These are phyloP conservation scores for Vanderwaltozyma yarrowii DNA, from an alignment of 805 yeast genomes.

Conservation along the genomic window DNA sequence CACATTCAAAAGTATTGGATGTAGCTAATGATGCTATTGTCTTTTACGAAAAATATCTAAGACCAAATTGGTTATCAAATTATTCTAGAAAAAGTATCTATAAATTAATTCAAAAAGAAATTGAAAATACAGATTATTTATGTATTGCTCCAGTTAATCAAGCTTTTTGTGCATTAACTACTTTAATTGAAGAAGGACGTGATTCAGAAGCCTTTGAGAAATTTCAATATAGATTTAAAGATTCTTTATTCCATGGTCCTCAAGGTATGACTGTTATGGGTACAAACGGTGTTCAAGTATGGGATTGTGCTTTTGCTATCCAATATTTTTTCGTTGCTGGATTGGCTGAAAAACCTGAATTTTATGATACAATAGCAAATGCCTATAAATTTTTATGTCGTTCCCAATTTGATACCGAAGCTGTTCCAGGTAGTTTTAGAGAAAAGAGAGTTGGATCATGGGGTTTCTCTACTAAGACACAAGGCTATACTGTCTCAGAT, in stretches of 20 bases:
- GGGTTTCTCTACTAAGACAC: constrained; percentile 93
- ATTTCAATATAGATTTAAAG: constrained; percentile 53
- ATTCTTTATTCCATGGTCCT: constrained; percentile 73
- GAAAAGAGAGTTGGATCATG: constrained; percentile 84
- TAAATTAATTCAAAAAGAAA: constrained; percentile 61
- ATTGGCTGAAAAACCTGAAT: constrained; percentile 57
- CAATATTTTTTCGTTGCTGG: constrained; percentile 79
- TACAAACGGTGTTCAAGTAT: constrained; percentile 93
- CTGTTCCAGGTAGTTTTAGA: constrained; percentile 67
- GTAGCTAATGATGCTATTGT: constrained; percentile 48
- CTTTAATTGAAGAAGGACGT: constrained; percentile 59
- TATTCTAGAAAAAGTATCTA: constrained; percentile 44
- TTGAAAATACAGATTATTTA: constrained; percentile 64
- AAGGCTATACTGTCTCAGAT: constrained; percentile 94
- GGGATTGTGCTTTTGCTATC: constrained; percentile 91
- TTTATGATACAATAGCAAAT: constrained; percentile 47
- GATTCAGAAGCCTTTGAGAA: constrained; percentile 50
- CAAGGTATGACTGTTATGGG: constrained; percentile 93
- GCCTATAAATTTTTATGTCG: constrained; percentile 65
- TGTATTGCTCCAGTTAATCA: constrained; percentile 92
- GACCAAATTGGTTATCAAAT: constrained; percentile 66
- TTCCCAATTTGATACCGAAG: constrained; percentile 78
- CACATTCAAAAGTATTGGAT: constrained; percentile 67
- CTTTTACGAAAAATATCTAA: constrained; percentile 54
- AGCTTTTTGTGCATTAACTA: constrained; percentile 70